These are phyloP conservation scores for Candolleomyces efflorescens DNA, from an alignment of 768 basidiomycete genomes.

Conservation along the genomic window DNA sequence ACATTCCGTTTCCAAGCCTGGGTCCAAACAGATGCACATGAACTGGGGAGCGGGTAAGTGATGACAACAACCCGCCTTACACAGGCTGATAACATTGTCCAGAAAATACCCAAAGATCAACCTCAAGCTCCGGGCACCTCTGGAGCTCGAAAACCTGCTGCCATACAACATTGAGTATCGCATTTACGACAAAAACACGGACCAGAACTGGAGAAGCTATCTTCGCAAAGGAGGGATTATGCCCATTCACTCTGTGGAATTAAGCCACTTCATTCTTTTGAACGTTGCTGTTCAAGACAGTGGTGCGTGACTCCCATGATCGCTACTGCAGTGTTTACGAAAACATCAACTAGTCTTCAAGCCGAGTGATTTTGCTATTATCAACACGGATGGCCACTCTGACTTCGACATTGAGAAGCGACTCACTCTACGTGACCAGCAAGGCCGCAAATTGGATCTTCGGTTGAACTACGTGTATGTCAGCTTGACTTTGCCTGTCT, in stretches of 20 bases:
- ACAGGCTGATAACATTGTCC: neutral
- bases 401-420: conserved; percentile 81
- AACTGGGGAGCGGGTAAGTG: conserved; percentile 54
- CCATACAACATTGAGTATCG: conserved; percentile 94
- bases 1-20: conserved; percentile 94
- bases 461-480: conserved; percentile 88
- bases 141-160: conserved; percentile 93
- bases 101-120: conserved; percentile 85
- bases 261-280: conserved; percentile 83
- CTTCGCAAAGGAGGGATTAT: conserved; percentile 90
- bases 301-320: conserved; percentile 35
- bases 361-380: conserved; percentile 95
- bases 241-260: conserved; percentile 94
- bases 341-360: conserved; percentile 60
- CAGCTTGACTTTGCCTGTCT: neutral
- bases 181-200: conserved; percentile 94
- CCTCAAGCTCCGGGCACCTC: conserved; percentile 83
- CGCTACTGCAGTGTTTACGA: neutral
- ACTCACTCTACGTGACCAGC: conserved; percentile 67
- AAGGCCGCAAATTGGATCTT: conserved; percentile 73
- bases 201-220: conserved; percentile 94
- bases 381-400: conserved; percentile 88
- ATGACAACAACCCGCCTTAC: neutral
- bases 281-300: conserved; percentile 92
- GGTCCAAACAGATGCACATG: conserved; percentile 63